Evolutionary conservation across 202 grass and related monocot genomes (phyloP), one percentile per base, ranked within the genome.

Genomic region (Hordeum pubiflorum): DNA sequence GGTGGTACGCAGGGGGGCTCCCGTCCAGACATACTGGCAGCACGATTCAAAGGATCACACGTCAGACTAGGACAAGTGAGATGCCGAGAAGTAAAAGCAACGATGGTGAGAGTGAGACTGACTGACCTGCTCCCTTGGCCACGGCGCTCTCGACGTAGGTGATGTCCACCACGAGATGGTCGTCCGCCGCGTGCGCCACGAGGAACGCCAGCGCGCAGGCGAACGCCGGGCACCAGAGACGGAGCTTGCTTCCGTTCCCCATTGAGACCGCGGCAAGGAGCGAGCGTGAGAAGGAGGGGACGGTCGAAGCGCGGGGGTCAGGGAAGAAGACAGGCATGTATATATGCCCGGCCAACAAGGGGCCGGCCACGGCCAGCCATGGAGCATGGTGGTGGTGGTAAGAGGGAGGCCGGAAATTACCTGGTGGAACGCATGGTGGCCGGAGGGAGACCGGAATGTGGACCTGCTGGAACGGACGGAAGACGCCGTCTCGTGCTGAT

Each of bases 11-110:
- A 10, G 90, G 87, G 3, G 90, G 46, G 32, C 90, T 96, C 33
- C 90, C 93, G 79, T 96, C 87, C 82, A 96, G 56, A 39, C 93
- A 96, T 2, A 96, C 93, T 96, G 17, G 48, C 6, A 52, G 23
- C 59, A 76, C 44, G 48, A 7, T 52, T 52, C 61, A 10, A 5
- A 17, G 3, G 24, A 29, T 20, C 24, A 21, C 29, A 31, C 24
- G 4, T 22, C 18, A 44, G 22, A 18, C 11, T 70, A 40, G 15
- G 14, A 34, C 5, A 40, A 13, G 3, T 13, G 48, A 24, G 33
- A 5, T 24, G 37, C 4, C 1, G 10, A 14, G 67, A 62, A 44
- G 66, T 2, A 3, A 10, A 2, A 13, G 9, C 64, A 68, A 4
- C 20, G 18, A 67, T 22, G 63, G 4, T 0, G 14, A 6, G 44